Evolutionary conservation across 2,329 filamentous ascomycete species (phyloP), one percentile per base, ranked within the genome.

Genomic region (Diplodia corticola): DNA sequence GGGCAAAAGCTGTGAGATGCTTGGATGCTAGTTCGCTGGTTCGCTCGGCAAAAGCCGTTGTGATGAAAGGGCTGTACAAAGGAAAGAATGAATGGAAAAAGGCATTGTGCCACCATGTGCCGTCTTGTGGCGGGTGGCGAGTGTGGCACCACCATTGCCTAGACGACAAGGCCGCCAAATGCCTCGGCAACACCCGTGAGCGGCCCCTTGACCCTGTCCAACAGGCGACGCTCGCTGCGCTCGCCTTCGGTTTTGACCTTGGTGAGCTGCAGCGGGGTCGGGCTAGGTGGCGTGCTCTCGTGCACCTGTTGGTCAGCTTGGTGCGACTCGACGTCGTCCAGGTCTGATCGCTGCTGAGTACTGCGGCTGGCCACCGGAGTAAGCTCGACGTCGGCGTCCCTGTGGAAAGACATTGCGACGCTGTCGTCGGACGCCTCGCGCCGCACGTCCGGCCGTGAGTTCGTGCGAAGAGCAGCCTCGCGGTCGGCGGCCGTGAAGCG

Each of bases 401-500:
- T 22, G 26, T 65, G 64, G 53, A 66, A 61, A 20, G 57, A 63
- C 24, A 60, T 50, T 13, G 55, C 53, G 24, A 59, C 44, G 20
- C 64, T 66, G 6, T 51, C 64, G 33, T 49, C 24, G 22, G 53
- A 57, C 15, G 30, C 33, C 46, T 60, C 53, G 48, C 54, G 64
- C n/a, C 64, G 44, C 9, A 63, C 55, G 6, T 55, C 63, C 6
- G 51, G 63, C 22, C 63, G 49, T 5, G 50, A n/a, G 4, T 51
- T 57, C 7, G 48, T 53, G 30, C 30, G 53, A 13, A 60, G 54
- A n/a, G 33, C 40, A 5, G 22, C 44, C 6, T 66, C 64, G 3
- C 64, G 64, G 33, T 67, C 59, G 17, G 50, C 40, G 17, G 44
- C 30, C n/a, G 61, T 65, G 67, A 79, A 80, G 63, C 73, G 71